Evolutionary conservation across 2,329 filamentous ascomycete species (phyloP), one percentile per base, ranked within the genome.

Genomic region (Botryotinia convoluta): DNA sequence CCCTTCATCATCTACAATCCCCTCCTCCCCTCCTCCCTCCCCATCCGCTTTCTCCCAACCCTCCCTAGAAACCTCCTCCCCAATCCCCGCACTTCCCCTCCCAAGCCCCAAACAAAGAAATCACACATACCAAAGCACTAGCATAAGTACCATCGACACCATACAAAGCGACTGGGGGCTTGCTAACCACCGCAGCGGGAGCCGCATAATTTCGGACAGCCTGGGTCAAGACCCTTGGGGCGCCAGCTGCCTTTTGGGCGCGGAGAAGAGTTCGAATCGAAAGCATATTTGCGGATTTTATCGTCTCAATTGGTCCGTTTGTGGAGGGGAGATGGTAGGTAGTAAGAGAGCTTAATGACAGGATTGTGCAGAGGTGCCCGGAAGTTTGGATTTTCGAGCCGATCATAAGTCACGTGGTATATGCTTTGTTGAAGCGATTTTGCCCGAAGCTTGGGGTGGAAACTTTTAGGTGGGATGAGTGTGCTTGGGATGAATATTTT

Each of bases 71-170:
- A 29, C 51, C 35, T 44, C 42, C n/a, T 35, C 73, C 18, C 60
- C 72, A 74, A 73, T 72, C 51, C 26, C 63, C 54, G 59, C 48
- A 59, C 20, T 65, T 65, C 35, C 18, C 51, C 60, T 6, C 26
- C 62, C 45, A 29, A 32, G 26, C 9, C 18, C 37, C 42, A 54
- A 67, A 32, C 37, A 71, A 18, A 57, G 51, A 57, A 39, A 68
- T 57, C 69, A 71, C 74, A 83, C 93, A 84, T 95, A 99, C 96
- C 91, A 99, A 89, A 87, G 96, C 96, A 86, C 92, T 94, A 84
- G 96, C 96, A 87, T 99, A 99, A 83, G 95, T 98, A 85, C 96
- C 96, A 85, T 98, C 96, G 82, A 99, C 87, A 80, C 96, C 96
- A 86, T 94, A 99, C 82, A 99, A 90, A 81, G 95, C 89, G 83